Evolutionary conservation across 164 flowering plant genomes (phyloP), one percentile per base, ranked within the genome.

Genomic region (Tetrastigma voinierianum): DNA sequence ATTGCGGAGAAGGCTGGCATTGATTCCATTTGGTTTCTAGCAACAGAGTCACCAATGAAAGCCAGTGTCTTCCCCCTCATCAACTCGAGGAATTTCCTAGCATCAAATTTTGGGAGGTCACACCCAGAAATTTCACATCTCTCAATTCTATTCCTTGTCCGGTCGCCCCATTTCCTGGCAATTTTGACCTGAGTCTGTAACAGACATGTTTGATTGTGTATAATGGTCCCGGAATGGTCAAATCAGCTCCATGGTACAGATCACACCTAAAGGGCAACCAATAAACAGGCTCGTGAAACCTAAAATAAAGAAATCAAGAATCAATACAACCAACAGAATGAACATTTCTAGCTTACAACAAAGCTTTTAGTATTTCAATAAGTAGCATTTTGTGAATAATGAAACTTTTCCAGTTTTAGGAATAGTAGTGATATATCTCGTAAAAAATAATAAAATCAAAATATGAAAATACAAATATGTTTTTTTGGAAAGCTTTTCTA

Each of bases 1-100:
- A 59, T 78, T n/a, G 97, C 98, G 91, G 16, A 94, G 86, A 71
- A 91, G 84, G n/a, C n/a, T 53, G 90, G 55, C 90, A 94, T 61
- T 15, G 98, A 94, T n/a, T 94, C 98, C 96, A 94, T 90, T 73
- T 95, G 97, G 78, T 95, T 95, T 53, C 98, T 87, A 59, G 96
- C 93, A 82, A 95, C 98, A 9, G 98, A 91, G 66, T 95, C 98
- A 51, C 98, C 98, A 64, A 95, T 77, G 66, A 90, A 95, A 67
- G 96, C 97, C 48, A 95, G 69, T 46, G 96, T 95, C 77, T 95
- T 95, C 46, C 98, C 98, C 56, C 88, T 83, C 96, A 95, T 89
- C 74, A 90, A 69, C 74, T 90, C 91, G 70, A 95, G 72, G 73
- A 95, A 95, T 65, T 86, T 91, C 61, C 73, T 86, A 5, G 81